Percentiles rank a stretch among this genome's conserved stretches.
Evolutionary conservation across 2,329 filamentous ascomycete species (phyloP).

Genomic region (Mariannaea sp.): DNA sequence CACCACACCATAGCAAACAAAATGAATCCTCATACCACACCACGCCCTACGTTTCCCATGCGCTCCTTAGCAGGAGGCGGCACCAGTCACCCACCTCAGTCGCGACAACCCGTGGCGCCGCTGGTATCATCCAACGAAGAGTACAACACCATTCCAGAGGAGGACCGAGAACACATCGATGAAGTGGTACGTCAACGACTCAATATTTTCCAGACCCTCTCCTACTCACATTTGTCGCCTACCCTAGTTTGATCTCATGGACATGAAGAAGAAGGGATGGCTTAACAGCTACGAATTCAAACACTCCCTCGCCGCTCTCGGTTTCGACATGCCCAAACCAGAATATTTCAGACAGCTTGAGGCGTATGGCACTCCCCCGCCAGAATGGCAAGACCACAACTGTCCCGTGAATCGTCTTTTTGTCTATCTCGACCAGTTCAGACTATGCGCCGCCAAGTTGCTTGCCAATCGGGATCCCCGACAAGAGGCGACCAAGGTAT

Average conservation of each 20-base stretch:
- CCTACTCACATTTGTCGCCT: constrained; percentile 22
- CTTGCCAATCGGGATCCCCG: constrained; percentile 83
- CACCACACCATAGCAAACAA: background rate
- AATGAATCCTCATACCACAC: constrained; percentile 48
- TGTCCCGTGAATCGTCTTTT: constrained; percentile 52
- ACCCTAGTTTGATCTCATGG: constrained; percentile 85
- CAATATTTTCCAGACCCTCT: background rate
- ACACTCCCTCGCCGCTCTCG: constrained; percentile 92
- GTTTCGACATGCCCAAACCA: constrained; percentile 86
- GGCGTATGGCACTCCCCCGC: constrained; percentile 75
- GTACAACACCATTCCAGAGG: constrained; percentile 68
- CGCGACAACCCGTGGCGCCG: constrained; percentile 41
- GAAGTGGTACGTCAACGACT: constrained; percentile 72
- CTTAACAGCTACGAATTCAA: constrained; percentile 99
- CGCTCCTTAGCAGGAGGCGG: constrained; percentile 43
- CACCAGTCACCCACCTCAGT: constrained; percentile 41
- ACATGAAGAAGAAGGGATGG: constrained; percentile 90
- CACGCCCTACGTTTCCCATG: constrained; percentile 43
- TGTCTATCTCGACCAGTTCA: constrained; percentile 60
- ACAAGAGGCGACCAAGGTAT: constrained; percentile 90
- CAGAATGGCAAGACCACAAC: constrained; percentile 56
- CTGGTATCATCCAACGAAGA: constrained; percentile 47
- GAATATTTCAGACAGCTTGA: constrained; percentile 84
- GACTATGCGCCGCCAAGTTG: constrained; percentile 76
- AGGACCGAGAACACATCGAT: constrained; percentile 90